Conservation (phyloP, 257 asterid species). For the Solanum sejunctum region DNA sequence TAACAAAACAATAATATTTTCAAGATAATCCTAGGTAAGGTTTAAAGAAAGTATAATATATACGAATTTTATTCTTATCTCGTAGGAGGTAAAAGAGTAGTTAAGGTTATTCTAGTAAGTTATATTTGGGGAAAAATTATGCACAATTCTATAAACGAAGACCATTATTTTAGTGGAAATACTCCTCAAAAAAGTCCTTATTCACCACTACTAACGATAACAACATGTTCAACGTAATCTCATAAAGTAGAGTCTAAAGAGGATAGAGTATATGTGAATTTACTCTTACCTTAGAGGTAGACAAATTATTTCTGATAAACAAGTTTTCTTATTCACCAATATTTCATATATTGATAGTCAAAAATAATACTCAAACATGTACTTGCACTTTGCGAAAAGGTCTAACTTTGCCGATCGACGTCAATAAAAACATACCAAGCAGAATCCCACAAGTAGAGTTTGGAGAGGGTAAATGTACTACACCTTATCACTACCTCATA, state of each 20-base stretch:
- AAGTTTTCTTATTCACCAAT: background rate
- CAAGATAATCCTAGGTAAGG: accelerated
- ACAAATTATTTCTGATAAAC: accelerated
- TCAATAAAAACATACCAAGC: background rate
- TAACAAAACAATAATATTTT: background rate
- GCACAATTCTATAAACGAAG: too few relatives aligned
- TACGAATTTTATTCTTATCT: accelerated
- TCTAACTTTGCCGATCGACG: background rate
- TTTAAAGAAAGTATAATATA: background rate
- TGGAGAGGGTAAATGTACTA: too few relatives aligned
- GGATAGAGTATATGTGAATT: accelerated
- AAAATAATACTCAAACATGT: background rate
- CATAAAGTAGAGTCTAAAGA: background rate
- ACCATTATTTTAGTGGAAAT: background rate
- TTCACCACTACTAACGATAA: too few relatives aligned
- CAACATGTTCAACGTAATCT: too few relatives aligned
- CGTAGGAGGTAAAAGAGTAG: background rate
- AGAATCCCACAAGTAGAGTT: too few relatives aligned
- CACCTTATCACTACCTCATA: too few relatives aligned
- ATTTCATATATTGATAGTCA: background rate
- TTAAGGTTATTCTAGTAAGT: background rate
- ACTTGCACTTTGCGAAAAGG: background rate
- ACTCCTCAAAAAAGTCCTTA: background rate
- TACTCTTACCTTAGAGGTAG: background rate
- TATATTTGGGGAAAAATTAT: background rate